Evolutionary conservation across 345 rosid species (phyloP), one percentile per base, ranked within the genome.

Genomic region (Orychophragmus violaceus): DNA sequence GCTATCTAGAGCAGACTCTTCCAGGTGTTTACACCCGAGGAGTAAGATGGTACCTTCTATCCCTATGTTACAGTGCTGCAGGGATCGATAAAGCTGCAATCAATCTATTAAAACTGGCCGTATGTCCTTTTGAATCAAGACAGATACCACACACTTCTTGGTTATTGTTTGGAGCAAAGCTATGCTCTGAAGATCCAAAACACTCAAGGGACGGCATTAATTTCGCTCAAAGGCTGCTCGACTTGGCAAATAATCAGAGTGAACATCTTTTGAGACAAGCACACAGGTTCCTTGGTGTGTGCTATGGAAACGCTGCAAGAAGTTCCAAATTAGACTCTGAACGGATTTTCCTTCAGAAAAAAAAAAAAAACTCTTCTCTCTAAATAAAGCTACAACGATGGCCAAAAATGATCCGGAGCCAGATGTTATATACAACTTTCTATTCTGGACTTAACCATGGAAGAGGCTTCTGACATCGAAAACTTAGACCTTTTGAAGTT

Each of bases 21-120:
- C 99, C 97, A 0, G 90, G 93, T 41, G 75, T 76, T 63, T 95
- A 87, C 51, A 66, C 64, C 35, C 81, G 95, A 62, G 82, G 83
- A 32, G 95, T 87, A 51, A 86, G 99, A 77, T 95, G 97, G 96
- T 84, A 85, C 77, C 64, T 83, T 73, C 95, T 95, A 52, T 93
- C 96, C 36, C 91, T 91, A 51, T 91, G 96, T 79, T 89, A 88
- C 70, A 74, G 78, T 69, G 95, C 95, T 69, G 87, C 87, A 3
- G 88, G 86, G 55, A 83, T 87, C 64, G 78, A 80, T 73, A 85
- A 85, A 67, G 66, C 78, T 25, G 91, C 97, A 48, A 70, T 91
- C 68, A 88, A 91, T 82, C 84, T 91, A 57, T 75, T 89, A 19
- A 81, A 78, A 74, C 82, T 87, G 72, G 79, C 86, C 56, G 76